Evolutionary conservation across 2,329 filamentous ascomycete species (phyloP).

Genomic region (Cercospora brassicicola): DNA sequence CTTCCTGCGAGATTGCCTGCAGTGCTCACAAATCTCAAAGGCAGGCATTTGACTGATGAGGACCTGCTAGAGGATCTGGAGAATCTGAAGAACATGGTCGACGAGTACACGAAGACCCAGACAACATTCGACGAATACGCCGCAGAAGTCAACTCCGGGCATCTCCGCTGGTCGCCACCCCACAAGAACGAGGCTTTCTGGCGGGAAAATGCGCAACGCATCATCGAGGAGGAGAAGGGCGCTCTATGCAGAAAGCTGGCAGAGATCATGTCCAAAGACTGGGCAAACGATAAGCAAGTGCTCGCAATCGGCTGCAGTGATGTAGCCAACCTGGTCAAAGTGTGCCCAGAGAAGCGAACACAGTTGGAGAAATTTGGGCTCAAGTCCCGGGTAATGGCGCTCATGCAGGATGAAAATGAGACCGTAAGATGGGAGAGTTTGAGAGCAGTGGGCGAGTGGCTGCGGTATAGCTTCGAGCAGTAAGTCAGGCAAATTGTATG

Average conservation of each 20-base stretch:
- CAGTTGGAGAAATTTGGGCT: slow-evolving; percentile 80
- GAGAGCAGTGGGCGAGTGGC: slow-evolving; percentile 76
- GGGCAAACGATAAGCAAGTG: slow-evolving; percentile 83
- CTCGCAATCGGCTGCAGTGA: slow-evolving; percentile 92
- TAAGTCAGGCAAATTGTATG: slow-evolving; percentile 11
- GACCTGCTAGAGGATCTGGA: slow-evolving; percentile 55
- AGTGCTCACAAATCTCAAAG: slow-evolving; percentile 59
- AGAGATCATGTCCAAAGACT: slow-evolving; percentile 78
- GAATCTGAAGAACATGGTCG: slow-evolving; percentile 62
- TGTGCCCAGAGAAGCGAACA: slow-evolving; percentile 78
- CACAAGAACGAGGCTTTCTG: slow-evolving; percentile 86
- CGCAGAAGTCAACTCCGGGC: slow-evolving; percentile 79
- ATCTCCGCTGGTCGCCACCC: slow-evolving; percentile 88
- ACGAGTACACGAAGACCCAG: slow-evolving; percentile 75
- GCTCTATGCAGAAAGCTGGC: slow-evolving; percentile 76
- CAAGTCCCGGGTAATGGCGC: slow-evolving; percentile 85
- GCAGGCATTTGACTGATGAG: slow-evolving; percentile 52
- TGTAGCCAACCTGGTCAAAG: slow-evolving; percentile 81
- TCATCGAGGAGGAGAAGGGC: slow-evolving; percentile 79
- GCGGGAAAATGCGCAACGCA: slow-evolving; percentile 85
- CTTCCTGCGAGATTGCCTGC: slow-evolving; percentile 78
- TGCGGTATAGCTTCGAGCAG: slow-evolving; percentile 66
- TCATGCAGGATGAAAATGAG: slow-evolving; percentile 89
- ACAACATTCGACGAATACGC: slow-evolving; percentile 70
- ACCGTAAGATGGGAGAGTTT: slow-evolving; percentile 90